Evolutionary conservation across 202 grass and related monocot genomes (phyloP).

Genomic region (Cymbopogon flexuosus): DNA sequence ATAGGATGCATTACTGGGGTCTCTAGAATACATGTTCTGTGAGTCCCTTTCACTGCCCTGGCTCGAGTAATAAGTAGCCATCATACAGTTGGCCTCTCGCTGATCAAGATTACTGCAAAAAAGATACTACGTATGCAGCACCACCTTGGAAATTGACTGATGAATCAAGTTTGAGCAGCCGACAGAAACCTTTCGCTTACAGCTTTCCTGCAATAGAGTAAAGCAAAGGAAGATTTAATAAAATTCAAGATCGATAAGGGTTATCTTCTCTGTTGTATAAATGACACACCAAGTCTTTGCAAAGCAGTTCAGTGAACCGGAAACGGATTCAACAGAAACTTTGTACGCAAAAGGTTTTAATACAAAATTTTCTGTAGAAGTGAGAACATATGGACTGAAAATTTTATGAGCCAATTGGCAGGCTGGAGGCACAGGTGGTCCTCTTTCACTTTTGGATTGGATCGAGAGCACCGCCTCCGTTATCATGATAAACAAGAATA

Average conservation of each 20-base stretch:
- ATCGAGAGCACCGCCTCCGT: conserved; percentile 22
- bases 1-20: conserved; percentile 33
- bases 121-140: not conserved
- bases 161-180: conserved; percentile 27
- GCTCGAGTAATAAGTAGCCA: conserved; percentile 63
- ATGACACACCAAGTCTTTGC: not conserved
- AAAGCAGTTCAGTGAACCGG: not conserved
- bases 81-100: conserved; percentile 11
- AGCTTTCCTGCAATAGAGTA: conserved; percentile 30
- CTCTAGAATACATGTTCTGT: conserved; percentile 48
- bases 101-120: conserved; percentile 3
- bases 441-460: conserved; percentile 52
- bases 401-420: conserved; percentile 25
- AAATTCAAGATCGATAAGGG: not conserved
- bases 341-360: not conserved
- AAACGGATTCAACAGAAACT: conserved; percentile 3
- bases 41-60: conserved; percentile 50
- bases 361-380: conserved; percentile 2
- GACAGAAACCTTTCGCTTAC: not conserved
- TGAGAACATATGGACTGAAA: conserved; percentile 30
- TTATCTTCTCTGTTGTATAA: not conserved
- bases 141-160: not conserved
- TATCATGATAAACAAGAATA: conserved; percentile 50
- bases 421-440: conserved; percentile 43
- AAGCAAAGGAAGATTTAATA: conserved; percentile 12